phyloP scores from a whole-genome alignment of 2,329 filamentous ascomycete species.

The Celoporthe dispersa region DNA sequence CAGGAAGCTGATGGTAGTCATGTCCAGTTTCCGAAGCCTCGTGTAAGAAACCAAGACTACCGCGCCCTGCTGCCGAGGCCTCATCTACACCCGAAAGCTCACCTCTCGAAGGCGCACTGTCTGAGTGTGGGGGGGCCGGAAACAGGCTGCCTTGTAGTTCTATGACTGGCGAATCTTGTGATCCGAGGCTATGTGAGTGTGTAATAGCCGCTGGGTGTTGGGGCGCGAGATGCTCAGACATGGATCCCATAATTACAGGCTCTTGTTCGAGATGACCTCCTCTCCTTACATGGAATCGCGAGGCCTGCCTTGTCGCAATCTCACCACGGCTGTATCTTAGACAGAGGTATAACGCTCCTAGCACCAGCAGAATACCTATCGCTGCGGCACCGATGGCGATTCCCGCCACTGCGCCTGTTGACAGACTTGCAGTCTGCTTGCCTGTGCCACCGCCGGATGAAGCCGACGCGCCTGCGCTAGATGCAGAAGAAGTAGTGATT shows the following conservation, averaged over 20 bases:
- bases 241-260: neutral
- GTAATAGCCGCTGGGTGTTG: neutral
- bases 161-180: neutral
- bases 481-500: neutral
- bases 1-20: conserved; percentile 17
- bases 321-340: conserved; percentile 12
- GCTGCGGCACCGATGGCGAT: conserved; percentile 25
- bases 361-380: neutral
- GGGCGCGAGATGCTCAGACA: neutral
- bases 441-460: neutral
- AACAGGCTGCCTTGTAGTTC: neutral
- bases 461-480: neutral
- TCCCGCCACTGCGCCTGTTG: conserved; percentile 19
- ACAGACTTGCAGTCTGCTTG: conserved; percentile 2
- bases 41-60: neutral
- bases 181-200: neutral
- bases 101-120: neutral
- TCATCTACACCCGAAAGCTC: neutral
- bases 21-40: conserved; percentile 16
- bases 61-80: neutral
- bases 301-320: neutral
- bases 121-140: neutral
- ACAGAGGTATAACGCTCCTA: conserved; percentile 18
- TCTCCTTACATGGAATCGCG: neutral
- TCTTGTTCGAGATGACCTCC: neutral